Percentiles rank a stretch among this genome's conserved stretches.
Evolutionary conservation across 1,284 basidiomycete species (phyloP).

Genomic region (Boletus semigastroideus): DNA sequence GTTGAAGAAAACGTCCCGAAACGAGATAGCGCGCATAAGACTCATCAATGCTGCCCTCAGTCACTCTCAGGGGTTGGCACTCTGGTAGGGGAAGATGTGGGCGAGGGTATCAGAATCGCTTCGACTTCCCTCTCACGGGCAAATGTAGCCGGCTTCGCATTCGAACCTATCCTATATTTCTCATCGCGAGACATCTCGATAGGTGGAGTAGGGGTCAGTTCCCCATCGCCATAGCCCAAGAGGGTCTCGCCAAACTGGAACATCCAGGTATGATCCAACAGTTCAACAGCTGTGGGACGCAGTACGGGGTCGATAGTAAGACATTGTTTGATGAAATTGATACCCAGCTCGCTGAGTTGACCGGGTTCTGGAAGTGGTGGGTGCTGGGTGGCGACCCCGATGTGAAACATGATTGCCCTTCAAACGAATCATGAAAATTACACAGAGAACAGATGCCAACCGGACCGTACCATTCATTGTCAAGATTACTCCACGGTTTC

Average conservation of each 20-base stretch:
- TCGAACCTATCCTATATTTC: conserved; percentile 49
- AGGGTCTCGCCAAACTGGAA: conserved; percentile 72
- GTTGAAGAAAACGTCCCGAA: conserved; percentile 1
- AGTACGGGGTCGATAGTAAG: conserved; percentile 85
- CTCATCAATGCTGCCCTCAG: not conserved
- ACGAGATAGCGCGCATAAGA: not conserved
- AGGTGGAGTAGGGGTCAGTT: conserved; percentile 52
- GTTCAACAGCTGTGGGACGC: conserved; percentile 83
- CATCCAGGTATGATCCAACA: conserved; percentile 93
- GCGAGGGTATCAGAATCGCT: conserved; percentile 44
- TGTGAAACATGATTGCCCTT: conserved; percentile 98
- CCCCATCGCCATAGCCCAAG: conserved; percentile 63
- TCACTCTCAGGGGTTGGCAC: conserved; percentile 29
- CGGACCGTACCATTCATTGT: conserved; percentile 89
- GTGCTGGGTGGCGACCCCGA: conserved; percentile 95
- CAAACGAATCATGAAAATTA: conserved; percentile 8
- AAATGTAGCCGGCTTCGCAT: conserved; percentile 55
- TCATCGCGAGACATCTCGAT: conserved; percentile 47
- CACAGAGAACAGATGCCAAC: conserved; percentile 1
- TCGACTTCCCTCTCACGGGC: conserved; percentile 63
- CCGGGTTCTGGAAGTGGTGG: conserved; percentile 91
- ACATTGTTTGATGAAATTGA: conserved; percentile 93
- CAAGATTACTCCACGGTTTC: conserved; percentile 97
- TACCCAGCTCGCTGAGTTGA: conserved; percentile 88
- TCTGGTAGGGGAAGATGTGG: conserved; percentile 36